Percentiles rank a stretch among this genome's conserved stretches.
These are phyloP conservation scores for Pulveroboletus sp. DNA, from an alignment of 768 basidiomycete species.

Conservation along the genomic window DNA sequence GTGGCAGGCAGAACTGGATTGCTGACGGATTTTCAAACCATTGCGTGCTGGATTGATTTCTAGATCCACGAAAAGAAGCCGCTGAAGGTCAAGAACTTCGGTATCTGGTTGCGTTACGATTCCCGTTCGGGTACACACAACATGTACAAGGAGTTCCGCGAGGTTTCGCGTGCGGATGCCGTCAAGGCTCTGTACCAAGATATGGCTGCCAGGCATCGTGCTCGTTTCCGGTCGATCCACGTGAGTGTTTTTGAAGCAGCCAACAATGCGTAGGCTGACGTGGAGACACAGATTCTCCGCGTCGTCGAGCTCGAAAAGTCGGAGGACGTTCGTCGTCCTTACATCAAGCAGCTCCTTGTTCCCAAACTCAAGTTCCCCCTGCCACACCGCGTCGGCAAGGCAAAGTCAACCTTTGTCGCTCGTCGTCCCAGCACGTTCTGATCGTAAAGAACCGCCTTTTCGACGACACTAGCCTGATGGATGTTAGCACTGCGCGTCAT, in stretches of 20 bases:
- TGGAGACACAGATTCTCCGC: conserved; percentile 76
- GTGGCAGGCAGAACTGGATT: conserved; percentile 79
- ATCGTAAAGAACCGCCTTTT: conserved; percentile 5
- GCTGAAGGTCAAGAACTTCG: conserved; percentile 99
- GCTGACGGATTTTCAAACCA: conserved; percentile 37
- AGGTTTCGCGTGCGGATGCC: conserved; percentile 89
- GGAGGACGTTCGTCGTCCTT: conserved; percentile 89
- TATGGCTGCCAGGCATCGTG: conserved; percentile 99
- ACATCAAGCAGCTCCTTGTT: conserved; percentile 93
- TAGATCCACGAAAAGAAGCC: conserved; percentile 99
- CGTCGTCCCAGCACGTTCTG: conserved; percentile 72
- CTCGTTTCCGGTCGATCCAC: conserved; percentile 98
- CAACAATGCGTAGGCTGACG: conserved; percentile 1
- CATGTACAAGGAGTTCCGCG: conserved; percentile 99
- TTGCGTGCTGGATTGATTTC: conserved; percentile 17
- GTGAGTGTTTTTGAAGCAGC: conserved; percentile 42
- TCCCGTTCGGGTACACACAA: conserved; percentile 99
- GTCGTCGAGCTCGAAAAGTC: conserved; percentile 94
- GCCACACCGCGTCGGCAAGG: conserved; percentile 81
- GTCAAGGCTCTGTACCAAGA: conserved; percentile 98
- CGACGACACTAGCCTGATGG: conserved; percentile 3
- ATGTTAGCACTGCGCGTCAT: conserved; percentile 4
- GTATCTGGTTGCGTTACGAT: conserved; percentile 99
- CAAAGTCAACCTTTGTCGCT: conserved; percentile 77
- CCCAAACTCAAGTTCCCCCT: conserved; percentile 97